Percentiles rank a stretch among this genome's conserved stretches.
Conservation (phyloP, 2,329 filamentous ascomycete genomes). For the Sporothrix luriei region DNA sequence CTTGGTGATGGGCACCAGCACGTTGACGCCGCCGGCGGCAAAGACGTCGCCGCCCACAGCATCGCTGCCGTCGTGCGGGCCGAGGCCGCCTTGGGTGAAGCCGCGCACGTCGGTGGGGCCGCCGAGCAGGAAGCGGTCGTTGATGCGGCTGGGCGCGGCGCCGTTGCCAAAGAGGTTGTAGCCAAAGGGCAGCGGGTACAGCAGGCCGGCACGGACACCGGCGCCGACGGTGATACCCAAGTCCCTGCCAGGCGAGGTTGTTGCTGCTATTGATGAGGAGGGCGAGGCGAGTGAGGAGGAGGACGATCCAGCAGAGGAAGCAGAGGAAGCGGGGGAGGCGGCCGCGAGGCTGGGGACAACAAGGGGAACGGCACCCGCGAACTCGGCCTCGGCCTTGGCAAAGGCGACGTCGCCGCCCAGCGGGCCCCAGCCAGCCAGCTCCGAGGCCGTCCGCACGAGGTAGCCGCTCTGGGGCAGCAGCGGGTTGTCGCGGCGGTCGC, state of each 20-base stretch:
- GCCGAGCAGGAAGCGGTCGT: conserved; percentile 93
- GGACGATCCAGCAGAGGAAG: conserved; percentile 20
- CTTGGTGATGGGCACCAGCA: conserved; percentile 81
- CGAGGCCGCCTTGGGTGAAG: conserved; percentile 86
- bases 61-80: conserved; percentile 82
- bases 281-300: neutral
- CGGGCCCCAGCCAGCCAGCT: conserved; percentile 84
- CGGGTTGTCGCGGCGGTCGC: conserved; percentile 80
- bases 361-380: conserved; percentile 74
- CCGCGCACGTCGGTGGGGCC: conserved; percentile 93
- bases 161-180: conserved; percentile 53
- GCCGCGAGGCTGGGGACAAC: conserved; percentile 56
- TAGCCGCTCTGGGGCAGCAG: conserved; percentile 83
- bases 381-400: conserved; percentile 85
- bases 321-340: neutral
- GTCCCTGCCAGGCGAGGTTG: conserved; percentile 43
- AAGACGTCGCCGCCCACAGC: conserved; percentile 90
- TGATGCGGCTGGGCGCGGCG: conserved; percentile 74
- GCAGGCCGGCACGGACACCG: conserved; percentile 76
- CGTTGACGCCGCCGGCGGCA: conserved; percentile 81
- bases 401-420: conserved; percentile 91
- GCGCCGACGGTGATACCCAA: conserved; percentile 80
- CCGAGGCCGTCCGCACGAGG: conserved; percentile 73
- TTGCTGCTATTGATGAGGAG: conserved; percentile 26
- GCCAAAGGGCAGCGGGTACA: conserved; percentile 77